Percentiles rank a stretch among this genome's conserved stretches.
Conservation (phyloP, 1,284 basidiomycete genomes). For the Moesziomyces aphidis region DNA sequence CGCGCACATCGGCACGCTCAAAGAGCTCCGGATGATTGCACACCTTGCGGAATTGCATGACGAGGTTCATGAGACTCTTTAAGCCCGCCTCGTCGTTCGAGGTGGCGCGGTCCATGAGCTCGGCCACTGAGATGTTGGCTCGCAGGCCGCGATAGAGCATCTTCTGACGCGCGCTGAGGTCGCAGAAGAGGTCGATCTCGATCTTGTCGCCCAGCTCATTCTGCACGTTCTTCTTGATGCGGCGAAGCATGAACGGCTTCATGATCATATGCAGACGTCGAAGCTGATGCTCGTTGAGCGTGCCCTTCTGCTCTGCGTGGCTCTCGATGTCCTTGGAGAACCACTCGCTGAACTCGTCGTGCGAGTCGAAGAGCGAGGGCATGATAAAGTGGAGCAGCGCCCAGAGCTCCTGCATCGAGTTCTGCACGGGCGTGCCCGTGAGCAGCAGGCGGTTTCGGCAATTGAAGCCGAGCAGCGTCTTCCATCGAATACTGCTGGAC, state of each 20-base stretch:
- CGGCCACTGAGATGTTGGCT: conserved; percentile 92
- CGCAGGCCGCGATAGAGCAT: conserved; percentile 90
- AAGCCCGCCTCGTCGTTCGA: conserved; percentile 89
- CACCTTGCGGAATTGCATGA: conserved; percentile 99
- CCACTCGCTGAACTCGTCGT: conserved; percentile 99
- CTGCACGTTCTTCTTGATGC: conserved; percentile 98
- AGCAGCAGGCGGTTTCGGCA: conserved; percentile 94
- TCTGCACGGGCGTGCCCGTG: conserved; percentile 98
- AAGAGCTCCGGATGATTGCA: conserved; percentile 99
- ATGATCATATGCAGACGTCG: conserved; percentile 97
- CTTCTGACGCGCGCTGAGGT: conserved; percentile 92
- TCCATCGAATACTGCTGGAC: conserved; percentile 96
- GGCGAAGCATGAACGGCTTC: conserved; percentile 98
- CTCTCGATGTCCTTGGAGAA: conserved; percentile 99
- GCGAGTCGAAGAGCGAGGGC: conserved; percentile 98
- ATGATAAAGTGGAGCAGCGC: conserved; percentile 99
- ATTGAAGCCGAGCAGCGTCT: conserved; percentile 93
- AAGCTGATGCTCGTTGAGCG: conserved; percentile 94
- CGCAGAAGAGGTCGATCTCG: conserved; percentile 94
- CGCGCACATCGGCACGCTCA: conserved; percentile 93
- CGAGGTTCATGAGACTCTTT: conserved; percentile 95
- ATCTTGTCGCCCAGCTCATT: conserved; percentile 99
- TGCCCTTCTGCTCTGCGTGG: conserved; percentile 79
- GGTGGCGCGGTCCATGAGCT: conserved; percentile 91
- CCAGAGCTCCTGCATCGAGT: conserved; percentile 99